phyloP scores from a whole-genome alignment of 805 yeast genomes.

The Cyberlindnera amylophila region DNA sequence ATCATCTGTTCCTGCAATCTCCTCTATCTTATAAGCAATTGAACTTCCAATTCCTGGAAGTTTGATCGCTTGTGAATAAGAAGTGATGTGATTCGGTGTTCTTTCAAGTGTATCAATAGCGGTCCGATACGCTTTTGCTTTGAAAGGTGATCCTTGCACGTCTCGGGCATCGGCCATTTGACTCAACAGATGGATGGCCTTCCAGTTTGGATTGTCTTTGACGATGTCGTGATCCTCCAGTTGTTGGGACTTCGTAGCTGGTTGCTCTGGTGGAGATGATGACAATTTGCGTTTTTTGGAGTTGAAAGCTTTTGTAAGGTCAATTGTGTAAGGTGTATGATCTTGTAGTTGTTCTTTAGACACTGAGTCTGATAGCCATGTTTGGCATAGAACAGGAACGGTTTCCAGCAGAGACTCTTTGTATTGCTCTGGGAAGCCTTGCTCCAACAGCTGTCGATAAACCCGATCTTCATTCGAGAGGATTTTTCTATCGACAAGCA shows the following conservation, averaged over 20 bases:
- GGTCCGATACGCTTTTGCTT: conserved; percentile 38
- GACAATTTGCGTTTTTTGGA: conserved; percentile 1
- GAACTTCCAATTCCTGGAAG: conserved; percentile 39
- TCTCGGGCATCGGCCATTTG: conserved; percentile 22
- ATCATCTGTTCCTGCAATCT: conserved; percentile 37
- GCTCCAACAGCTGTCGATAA: conserved; percentile 6
- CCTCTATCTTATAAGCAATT: conserved; percentile 43
- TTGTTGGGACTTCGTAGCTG: conserved; percentile 7
- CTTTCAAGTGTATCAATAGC: conserved; percentile 39
- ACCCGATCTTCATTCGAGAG: conserved; percentile 11
- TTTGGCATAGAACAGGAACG: conserved; percentile 15
- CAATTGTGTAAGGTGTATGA: conserved; percentile 8
- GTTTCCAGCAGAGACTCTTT: not conserved
- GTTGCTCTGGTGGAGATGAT: not conserved
- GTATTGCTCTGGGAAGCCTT: conserved; percentile 1
- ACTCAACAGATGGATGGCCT: conserved; percentile 18
- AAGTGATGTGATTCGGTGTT: conserved; percentile 27
- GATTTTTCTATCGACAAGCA: conserved; percentile 20
- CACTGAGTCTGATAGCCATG: conserved; percentile 24
- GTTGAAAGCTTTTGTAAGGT: conserved; percentile 7
- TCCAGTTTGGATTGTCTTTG: conserved; percentile 21
- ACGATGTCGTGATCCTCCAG: conserved; percentile 11
- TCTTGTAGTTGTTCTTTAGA: conserved; percentile 7
- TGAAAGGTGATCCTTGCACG: conserved; percentile 33
- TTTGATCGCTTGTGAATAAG: conserved; percentile 35